Percentiles rank a stretch among this genome's conserved stretches.
Conservation (phyloP, 768 basidiomycete genomes). For the Tubosaeta brunneosetosa region DNA sequence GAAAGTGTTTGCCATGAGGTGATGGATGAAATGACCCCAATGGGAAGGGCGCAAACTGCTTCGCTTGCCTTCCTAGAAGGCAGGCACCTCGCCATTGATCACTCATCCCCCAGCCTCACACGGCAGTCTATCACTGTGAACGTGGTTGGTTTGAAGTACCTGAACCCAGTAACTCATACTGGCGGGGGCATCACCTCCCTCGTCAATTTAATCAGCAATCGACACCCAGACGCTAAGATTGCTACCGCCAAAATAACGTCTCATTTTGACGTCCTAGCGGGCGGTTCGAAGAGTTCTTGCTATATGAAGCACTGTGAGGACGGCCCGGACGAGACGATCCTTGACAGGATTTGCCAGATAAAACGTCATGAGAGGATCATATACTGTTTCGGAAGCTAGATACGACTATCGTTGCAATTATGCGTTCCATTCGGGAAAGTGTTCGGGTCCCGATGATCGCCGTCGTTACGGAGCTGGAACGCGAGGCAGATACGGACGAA, state of each 20-base stretch:
- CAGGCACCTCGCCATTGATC: background rate
- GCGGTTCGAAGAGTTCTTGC: background rate
- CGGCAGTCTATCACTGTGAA: slow-evolving; percentile 1
- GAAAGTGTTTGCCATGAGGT: slow-evolving; percentile 15
- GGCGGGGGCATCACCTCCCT: slow-evolving; percentile 30
- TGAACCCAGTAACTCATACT: slow-evolving; percentile 6
- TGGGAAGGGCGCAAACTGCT: background rate
- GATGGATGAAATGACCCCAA: background rate
- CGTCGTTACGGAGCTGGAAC: slow-evolving; percentile 26
- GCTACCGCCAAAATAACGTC: background rate
- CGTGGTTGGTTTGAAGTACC: background rate
- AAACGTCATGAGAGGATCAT: slow-evolving; percentile 14
- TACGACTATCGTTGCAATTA: slow-evolving; percentile 8
- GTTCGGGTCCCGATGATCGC: slow-evolving; percentile 18
- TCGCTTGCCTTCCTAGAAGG: background rate
- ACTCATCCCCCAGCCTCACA: no score
- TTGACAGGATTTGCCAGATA: slow-evolving; percentile 14
- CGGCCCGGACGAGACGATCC: slow-evolving; percentile 2
- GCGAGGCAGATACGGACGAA: slow-evolving; percentile 21
- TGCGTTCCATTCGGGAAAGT: slow-evolving; percentile 3
- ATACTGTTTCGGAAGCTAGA: slow-evolving; percentile 23
- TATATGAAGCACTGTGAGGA: slow-evolving; percentile 19
- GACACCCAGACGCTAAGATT: slow-evolving; percentile 8
- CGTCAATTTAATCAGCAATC: slow-evolving; percentile 24
- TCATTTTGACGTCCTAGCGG: background rate